These are phyloP conservation scores for Fraxinus angustifolia DNA, from an alignment of 305 asterid species.

Conservation along the genomic window DNA sequence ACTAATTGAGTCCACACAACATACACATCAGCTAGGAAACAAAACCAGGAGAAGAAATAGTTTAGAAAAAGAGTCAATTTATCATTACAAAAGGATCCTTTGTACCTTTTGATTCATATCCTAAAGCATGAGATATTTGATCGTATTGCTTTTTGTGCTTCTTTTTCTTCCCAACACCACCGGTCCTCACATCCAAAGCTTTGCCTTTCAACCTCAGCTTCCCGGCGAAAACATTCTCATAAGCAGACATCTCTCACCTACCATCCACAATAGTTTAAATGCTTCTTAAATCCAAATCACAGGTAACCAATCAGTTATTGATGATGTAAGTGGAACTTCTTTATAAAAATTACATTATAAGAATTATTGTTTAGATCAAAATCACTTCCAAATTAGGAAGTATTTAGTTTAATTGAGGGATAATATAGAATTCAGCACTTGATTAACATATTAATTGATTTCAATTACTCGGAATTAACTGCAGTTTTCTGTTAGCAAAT, in stretches of 20 bases:
- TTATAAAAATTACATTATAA: background rate
- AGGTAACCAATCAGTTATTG: background rate
- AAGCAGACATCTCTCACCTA: conserved; percentile 43
- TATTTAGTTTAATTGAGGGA: background rate
- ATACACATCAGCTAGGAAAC: background rate
- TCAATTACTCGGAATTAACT: background rate
- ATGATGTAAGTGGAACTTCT: background rate
- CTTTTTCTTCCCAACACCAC: conserved; percentile 34
- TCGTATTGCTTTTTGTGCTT: conserved; percentile 30
- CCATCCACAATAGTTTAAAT: conserved; percentile 8
- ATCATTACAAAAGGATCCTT: background rate
- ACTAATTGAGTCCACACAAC: background rate
- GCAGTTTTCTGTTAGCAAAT: background rate
- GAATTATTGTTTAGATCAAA: background rate
- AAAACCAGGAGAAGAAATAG: background rate
- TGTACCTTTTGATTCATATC: conserved; percentile 28
- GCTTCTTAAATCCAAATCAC: conserved; percentile 3
- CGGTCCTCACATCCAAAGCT: conserved; percentile 37
- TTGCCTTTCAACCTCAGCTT: conserved; percentile 53
- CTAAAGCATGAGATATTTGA: conserved; percentile 18
- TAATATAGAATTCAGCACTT: background rate
- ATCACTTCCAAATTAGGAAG: background rate
- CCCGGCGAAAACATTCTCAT: conserved; percentile 39
- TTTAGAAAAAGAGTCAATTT: background rate
- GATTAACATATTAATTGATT: background rate